A percentile compares a stretch with the other conserved stretches of the same genome.
Conservation (phyloP, 345 rosid genomes). For the Salix caprea region DNA sequence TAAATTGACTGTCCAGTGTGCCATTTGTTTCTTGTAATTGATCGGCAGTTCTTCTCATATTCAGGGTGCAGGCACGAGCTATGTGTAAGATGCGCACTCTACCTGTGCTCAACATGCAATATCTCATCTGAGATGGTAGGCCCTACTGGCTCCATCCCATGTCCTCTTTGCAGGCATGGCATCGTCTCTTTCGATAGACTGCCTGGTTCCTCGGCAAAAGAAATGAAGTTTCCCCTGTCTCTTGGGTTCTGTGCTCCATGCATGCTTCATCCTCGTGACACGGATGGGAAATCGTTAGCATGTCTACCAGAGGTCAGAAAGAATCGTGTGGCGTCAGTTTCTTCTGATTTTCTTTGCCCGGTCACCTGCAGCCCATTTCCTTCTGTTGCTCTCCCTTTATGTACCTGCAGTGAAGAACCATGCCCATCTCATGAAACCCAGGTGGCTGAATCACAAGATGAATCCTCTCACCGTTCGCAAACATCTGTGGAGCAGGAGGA, state of each 20-base stretch:
- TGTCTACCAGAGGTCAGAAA: constrained; percentile 57
- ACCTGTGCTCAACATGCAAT: constrained; percentile 85
- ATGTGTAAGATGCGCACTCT: constrained; percentile 88
- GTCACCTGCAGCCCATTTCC: constrained; percentile 96
- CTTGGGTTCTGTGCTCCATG: constrained; percentile 92
- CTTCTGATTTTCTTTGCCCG: constrained; percentile 82
- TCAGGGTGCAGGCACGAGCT: constrained; percentile 94
- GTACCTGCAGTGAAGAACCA: constrained; percentile 81
- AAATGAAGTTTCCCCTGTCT: constrained; percentile 54
- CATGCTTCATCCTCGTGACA: constrained; percentile 71
- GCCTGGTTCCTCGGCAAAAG: constrained; percentile 63
- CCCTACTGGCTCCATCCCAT: constrained; percentile 87
- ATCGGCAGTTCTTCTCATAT: constrained; percentile 3
- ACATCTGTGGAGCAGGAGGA: constrained; percentile 55
- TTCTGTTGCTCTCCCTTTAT: constrained; percentile 74
- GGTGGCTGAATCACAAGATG: constrained; percentile 48
- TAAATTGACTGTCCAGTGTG: neutral
- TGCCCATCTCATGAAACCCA: constrained; percentile 72
- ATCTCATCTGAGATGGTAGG: constrained; percentile 53
- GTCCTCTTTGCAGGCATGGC: constrained; percentile 93
- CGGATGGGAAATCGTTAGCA: constrained; percentile 51
- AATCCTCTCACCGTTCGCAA: constrained; percentile 44
- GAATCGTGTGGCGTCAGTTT: constrained; percentile 65
- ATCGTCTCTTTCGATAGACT: constrained; percentile 65
- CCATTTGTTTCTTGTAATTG: constrained; percentile 4